phyloP scores from a whole-genome alignment of 805 yeast genomes.

The Myxozyma sirexii region DNA sequence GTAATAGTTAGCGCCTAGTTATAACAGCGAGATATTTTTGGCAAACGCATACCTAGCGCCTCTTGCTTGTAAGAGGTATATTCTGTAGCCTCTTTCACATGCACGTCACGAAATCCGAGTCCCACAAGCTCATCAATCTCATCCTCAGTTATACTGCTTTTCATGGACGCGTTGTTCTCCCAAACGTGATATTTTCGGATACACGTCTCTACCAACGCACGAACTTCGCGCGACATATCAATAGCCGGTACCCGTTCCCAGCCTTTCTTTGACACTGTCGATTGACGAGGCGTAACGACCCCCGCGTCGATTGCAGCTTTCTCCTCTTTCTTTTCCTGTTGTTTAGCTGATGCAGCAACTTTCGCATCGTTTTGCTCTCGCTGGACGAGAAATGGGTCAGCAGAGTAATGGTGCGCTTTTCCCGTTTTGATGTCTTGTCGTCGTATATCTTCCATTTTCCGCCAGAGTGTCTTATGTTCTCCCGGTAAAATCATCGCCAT shows the following conservation, averaged over 20 bases:
- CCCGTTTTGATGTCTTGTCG: conserved; percentile 50
- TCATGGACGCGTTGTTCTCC: conserved; percentile 12
- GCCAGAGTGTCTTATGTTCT: conserved; percentile 79
- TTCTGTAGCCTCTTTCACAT: conserved; percentile 69
- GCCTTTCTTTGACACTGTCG: conserved; percentile 47
- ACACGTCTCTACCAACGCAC: conserved; percentile 64
- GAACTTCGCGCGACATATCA: conserved; percentile 64
- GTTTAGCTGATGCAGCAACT: conserved; percentile 33
- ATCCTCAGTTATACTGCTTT: background rate
- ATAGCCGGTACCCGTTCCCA: conserved; percentile 75
- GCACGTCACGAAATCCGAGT: conserved; percentile 71
- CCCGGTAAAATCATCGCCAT: conserved; percentile 85
- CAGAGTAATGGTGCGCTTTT: conserved; percentile 58
- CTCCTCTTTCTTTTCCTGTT: conserved; percentile 16
- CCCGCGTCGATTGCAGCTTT: conserved; percentile 17
- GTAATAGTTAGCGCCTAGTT: background rate
- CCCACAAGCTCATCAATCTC: conserved; percentile 44
- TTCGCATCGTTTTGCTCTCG: conserved; percentile 63
- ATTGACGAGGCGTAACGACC: background rate
- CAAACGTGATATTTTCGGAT: conserved; percentile 47
- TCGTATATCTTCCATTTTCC: conserved; percentile 64
- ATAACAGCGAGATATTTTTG: too few species aligned
- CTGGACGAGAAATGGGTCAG: conserved; percentile 75
- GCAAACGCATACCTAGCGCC: conserved; percentile 45
- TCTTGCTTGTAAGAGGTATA: conserved; percentile 54